These are phyloP conservation scores for Sisymbrium irio DNA, from an alignment of 345 rosid genomes.

Conservation along the genomic window DNA sequence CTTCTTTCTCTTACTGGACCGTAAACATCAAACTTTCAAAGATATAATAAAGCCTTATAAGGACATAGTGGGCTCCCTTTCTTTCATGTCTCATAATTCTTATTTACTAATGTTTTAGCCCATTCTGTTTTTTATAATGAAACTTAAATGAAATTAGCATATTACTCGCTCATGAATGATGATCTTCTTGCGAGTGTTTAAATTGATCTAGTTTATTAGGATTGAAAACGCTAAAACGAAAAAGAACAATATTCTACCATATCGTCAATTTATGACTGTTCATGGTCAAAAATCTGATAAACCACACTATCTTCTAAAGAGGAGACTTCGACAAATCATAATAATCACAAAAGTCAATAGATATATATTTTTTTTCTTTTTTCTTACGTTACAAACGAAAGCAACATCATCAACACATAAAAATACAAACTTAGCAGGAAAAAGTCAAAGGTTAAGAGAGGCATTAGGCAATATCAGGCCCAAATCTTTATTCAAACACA, in stretches of 20 bases:
- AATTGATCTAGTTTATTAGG: not conserved
- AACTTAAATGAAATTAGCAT: too few species aligned
- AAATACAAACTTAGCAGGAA: constrained; percentile 19
- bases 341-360: constrained; percentile 19
- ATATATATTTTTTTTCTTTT: not conserved
- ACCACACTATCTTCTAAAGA: too few species aligned
- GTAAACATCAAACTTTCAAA: not conserved
- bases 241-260: not conserved
- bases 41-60: not conserved
- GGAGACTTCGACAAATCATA: not conserved
- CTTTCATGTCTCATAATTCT: not conserved
- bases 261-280: too few species aligned
- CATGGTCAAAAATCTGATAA: not conserved
- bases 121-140: too few species aligned
- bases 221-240: not conserved
- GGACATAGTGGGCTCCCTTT: not conserved
- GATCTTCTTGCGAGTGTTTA: not conserved
- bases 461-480: constrained; percentile 16
- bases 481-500: constrained; percentile 25
- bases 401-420: constrained; percentile 17
- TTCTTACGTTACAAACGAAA: constrained; percentile 1
- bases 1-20: not conserved
- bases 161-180: not conserved
- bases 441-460: constrained; percentile 16
- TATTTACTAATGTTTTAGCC: not conserved